A percentile compares a stretch with the other conserved stretches of the same genome.
Evolutionary conservation across 257 asterid genomes (phyloP).

Genomic region (Paraleonurus japonicus): DNA sequence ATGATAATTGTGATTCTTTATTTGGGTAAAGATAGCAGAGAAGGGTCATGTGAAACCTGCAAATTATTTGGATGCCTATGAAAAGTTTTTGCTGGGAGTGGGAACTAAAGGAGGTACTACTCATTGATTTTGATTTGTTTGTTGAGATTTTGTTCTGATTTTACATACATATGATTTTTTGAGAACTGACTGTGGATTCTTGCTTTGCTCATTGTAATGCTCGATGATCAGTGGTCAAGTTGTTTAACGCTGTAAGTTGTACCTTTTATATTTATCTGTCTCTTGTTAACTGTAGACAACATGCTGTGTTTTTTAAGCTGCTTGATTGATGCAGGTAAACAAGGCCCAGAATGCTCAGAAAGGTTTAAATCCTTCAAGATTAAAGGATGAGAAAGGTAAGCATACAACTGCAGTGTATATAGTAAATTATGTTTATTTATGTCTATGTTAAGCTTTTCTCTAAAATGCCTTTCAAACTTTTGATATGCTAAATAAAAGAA

Average conservation of each 20-base stretch:
- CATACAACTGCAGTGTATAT: too few relatives aligned
- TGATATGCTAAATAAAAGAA: not conserved
- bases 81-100: constrained; percentile 69
- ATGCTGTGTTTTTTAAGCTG: constrained; percentile 11
- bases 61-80: constrained; percentile 64
- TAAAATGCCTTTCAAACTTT: not conserved
- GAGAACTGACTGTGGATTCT: constrained; percentile 32
- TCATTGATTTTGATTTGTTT: constrained; percentile 11
- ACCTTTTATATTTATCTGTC: not conserved
- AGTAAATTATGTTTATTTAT: too few relatives aligned
- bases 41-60: constrained; percentile 82
- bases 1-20: not conserved
- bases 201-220: constrained; percentile 19
- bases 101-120: constrained; percentile 99
- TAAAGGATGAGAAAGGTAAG: constrained; percentile 91
- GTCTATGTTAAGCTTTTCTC: not conserved
- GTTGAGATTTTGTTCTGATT: constrained; percentile 3
- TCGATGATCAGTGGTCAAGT: constrained; percentile 76
- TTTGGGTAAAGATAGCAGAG: constrained; percentile 58
- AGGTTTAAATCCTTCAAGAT: constrained; percentile 79
- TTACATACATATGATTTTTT: not conserved
- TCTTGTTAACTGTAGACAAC: not conserved
- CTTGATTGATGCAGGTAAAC: constrained; percentile 62
- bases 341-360: constrained; percentile 88
- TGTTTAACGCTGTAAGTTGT: constrained; percentile 91